Evolutionary conservation across 2,329 filamentous ascomycete genomes (phyloP), one percentile per base, ranked within the genome.

Genomic region (Colletotrichum spaethianum): DNA sequence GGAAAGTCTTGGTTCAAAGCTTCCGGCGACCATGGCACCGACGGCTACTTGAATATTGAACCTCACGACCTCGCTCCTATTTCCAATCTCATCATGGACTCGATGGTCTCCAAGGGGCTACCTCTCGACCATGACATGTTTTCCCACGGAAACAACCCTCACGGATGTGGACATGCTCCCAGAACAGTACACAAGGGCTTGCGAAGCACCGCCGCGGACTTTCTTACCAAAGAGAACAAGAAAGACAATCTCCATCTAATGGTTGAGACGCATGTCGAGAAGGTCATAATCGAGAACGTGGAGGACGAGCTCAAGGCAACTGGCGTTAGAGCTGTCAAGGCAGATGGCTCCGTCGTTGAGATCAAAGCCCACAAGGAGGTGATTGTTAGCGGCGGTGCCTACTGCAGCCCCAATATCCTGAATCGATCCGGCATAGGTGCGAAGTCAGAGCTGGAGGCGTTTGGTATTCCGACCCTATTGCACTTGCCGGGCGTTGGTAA

Each of bases 61-160:
- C 89, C 89, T 0, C 88, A 91, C 71, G 88, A 90, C 71, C 80
- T 90, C 1, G 88, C 88, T 3, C 88, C 89, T 1, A 91, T 91
- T 42, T 89, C 88, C 3, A 79, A 90, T 55, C 82, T 87, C 38
- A 78, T 91, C 12, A 80, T 86, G 36, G 83, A 90, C 59, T 90
- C 88, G 0, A 86, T 90, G 79, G 79, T 87, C 11, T 87, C 86
- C 2, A 80, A 86, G 71, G 89, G 89, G 4, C 78, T 91, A 0
- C 84, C 86, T 0, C 81, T 89, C n/a, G 83, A 88, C 50, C 82
- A 84, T 23, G 89, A 92, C 73, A 90, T 91, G 87, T 91, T 91
- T 76, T 85, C 85, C 0, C 78, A 67, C 72, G 90, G 67, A 79
- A 82, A 86, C 38, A 84, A 83, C 26, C 79, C 87, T 1, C 85